Base-by-base conservation (phyloP, 208 protist genomes). In the Angomonas ambiguus region DNA sequence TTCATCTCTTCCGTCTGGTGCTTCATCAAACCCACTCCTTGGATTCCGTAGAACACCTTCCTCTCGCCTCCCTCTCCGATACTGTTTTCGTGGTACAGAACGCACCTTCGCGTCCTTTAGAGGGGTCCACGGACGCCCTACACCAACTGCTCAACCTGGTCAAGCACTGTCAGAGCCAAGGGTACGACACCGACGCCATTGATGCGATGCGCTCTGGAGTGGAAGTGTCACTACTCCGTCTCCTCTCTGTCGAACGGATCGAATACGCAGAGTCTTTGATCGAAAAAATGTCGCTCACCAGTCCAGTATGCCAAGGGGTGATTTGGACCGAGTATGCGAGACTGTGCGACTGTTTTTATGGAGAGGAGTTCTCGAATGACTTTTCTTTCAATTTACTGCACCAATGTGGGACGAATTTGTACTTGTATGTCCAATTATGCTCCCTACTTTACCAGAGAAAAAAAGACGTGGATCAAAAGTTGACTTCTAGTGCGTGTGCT, bases 11-110 rank as follows among this genome's bases (percentile, higher is more conserved):
- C 65, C 69, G 79, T 16, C 65, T 88, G 32, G 79, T 70, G 0
- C 62, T 88, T 24, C 72, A 67, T 11, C 72, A 85, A 68, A 69
- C 41, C 11, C 68, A 73, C 2, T 35, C 60, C 33, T 41, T 89
- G 27, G 62, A 65, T 2, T 72, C 70, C 32, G 60, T 58, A 8
- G 60, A 73, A 35, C 51, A 45, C 13, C 74, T 94, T 0, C 88
- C 88, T 30, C 67, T 94, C 42, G 81, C 80, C 0, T 74, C 83
- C 13, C 71, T 94, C 13, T 90, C 82, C 2, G 88, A 94, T 35
- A 65, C 56, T 18, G 8, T 63, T 18, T 63, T 45, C 32, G 34
- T 63, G 20, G 1, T 66, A 72, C 41, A 68, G 67, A 18, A 28
- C 69, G 6, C 69, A 74, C 10, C 68, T 69, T 0, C 28, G 41